Base-by-base conservation (phyloP, 2,329 filamentous ascomycete genomes). In the Teratosphaeria destructans region DNA sequence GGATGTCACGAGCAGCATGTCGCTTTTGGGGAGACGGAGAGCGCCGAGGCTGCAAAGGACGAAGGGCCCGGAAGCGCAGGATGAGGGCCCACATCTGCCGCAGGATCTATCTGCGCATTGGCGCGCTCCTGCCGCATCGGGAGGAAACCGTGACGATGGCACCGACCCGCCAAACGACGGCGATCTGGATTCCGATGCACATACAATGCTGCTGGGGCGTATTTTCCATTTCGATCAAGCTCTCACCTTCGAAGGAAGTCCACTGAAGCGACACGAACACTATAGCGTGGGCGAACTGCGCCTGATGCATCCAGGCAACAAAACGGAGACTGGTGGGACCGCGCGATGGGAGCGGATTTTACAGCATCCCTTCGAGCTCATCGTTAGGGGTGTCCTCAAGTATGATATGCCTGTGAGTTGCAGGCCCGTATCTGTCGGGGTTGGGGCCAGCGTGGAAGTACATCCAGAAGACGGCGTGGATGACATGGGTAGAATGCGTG, bases 141-240 rank as follows among this genome's bases (percentile, higher is more conserved):
- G 58, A 55, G 58, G 59, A 55, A 60, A 63, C 19, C 43, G 43
- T 23, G 65, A 67, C 59, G 60, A 64, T 52, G 63, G 63, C 59
- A 64, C 63, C 52, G 65, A 61, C n/a, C 62, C 62, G 11, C 49
- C 23, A 29, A 72, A 80, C 12, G 82, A 84, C 66, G 76, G 80
- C 68, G 76, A 87, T 63, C 75, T 78, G 2, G 83, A 86, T 58
- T 76, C 77, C 19, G 82, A 85, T 62, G 74, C 88, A 7, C 89
- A 90, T 54, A 96, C 92, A 59, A 91, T 97, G 83, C 81, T 95
- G 37, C 84, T 99, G n/a, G 94, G 94, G 34, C 89, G 88, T 39
- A 90, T 97, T 43, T 86, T 86, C 62, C 82, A 85, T 63, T 94
- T 97, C 67, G 90, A 96, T 72, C 95, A 90, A 58, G 87, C 91